Conservation (phyloP, 257 asterid species). For the Ilex aquifolium region DNA sequence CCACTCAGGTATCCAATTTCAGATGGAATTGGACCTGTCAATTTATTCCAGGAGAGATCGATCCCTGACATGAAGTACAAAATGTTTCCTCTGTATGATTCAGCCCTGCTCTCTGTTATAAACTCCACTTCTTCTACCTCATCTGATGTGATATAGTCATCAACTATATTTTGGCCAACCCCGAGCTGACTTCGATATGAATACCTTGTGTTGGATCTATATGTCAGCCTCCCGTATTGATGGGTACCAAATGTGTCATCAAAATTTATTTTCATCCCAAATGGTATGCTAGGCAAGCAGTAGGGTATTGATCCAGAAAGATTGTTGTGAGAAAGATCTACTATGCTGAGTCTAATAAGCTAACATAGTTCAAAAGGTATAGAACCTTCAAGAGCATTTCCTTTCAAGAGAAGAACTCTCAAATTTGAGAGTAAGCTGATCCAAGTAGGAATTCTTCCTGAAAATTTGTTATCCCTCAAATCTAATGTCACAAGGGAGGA, state of each 20-base stretch:
- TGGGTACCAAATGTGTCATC: constrained; percentile 1
- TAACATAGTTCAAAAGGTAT: no score
- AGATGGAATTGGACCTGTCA: constrained; percentile 18
- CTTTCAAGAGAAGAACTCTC: constrained; percentile 6
- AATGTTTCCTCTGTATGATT: constrained; percentile 1
- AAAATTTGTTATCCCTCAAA: constrained; percentile 14
- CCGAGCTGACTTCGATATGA: not conserved
- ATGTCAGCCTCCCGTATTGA: not conserved
- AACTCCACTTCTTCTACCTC: constrained; percentile 20
- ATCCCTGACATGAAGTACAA: constrained; percentile 13
- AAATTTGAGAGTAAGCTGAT: constrained; percentile 15
- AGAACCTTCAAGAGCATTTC: no score
- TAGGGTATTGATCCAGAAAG: constrained; percentile 10
- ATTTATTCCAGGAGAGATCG: constrained; percentile 23
- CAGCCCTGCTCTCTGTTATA: constrained; percentile 20
- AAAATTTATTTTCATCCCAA: constrained; percentile 3
- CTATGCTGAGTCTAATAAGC: not conserved
- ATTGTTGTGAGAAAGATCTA: no score
- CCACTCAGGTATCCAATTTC: constrained; percentile 17
- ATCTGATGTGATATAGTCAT: not conserved
- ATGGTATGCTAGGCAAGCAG: constrained; percentile 15
- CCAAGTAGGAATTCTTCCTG: constrained; percentile 17
- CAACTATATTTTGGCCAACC: not conserved
- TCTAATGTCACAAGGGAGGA: constrained; percentile 12
- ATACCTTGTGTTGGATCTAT: not conserved